Evolutionary conservation across 73 alveolate genomes (phyloP), one percentile per base, ranked within the genome.

Genomic region (Paramecium primaurelia): DNA sequence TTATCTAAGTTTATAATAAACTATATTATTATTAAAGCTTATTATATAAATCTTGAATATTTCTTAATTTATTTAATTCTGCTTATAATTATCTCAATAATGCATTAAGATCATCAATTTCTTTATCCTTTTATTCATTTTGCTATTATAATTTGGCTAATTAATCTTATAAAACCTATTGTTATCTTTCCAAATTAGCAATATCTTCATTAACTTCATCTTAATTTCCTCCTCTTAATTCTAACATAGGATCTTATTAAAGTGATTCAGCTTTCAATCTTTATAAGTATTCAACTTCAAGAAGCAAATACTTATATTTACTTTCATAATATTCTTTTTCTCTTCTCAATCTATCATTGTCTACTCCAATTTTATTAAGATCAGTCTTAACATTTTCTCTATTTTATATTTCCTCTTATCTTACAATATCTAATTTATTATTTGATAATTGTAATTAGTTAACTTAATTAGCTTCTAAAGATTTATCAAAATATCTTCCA

Each of bases 251-350:
- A 22, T 80, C 77, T 42, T 25, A 49, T 47, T 49, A 25, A 42
- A 54, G 69, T 3, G 91, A 80, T 49, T 80, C 47, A 12, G 77
- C 22, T 11, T 26, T 80, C 37, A 49, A 4, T 80, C 58, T 80
- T 32, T 64, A n/a, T 45, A 80, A 47, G 7, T 80, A 80, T 20
- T 80, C 44, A 22, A 80, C 44, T 80, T 80, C 91, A 22, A 80
- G 45, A 22, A 80, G 73, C 45, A 80, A 45, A 80, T 80, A 80
- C 32, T 80, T 34, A 20, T 80, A 80, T 26, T 80, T 80, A 45
- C 91, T 80, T 14, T 80, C 91, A 80, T 45, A 80, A 18, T 80
- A 80, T 7, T 80, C 91, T 26, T 80, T 80, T 6, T 25, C 71
- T 80, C 58, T 80, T 44, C 47, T 40, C 1, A 47, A 18, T 47